These are phyloP conservation scores for Paramarasmius palmivorus DNA, from an alignment of 1,284 basidiomycete species.

Conservation along the genomic window DNA sequence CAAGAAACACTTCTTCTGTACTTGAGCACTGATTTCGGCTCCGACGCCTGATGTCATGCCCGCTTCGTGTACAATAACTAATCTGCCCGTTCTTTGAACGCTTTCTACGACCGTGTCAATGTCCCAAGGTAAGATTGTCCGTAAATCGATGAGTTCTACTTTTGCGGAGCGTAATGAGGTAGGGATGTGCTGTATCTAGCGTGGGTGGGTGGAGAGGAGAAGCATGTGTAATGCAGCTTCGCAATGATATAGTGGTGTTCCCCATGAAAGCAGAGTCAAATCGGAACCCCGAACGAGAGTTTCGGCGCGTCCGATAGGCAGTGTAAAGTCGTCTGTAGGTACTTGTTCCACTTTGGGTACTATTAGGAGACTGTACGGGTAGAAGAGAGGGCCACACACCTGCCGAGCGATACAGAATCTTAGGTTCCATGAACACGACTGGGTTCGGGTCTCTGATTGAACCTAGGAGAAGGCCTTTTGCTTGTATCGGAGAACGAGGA, in stretches of 20 bases:
- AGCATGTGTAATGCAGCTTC: slow-evolving; percentile 78
- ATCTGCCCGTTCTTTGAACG: slow-evolving; percentile 78
- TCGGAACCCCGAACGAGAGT: slow-evolving; percentile 75
- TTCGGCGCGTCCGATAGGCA: slow-evolving; percentile 83
- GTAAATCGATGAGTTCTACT: slow-evolving; percentile 88
- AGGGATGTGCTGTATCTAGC: slow-evolving; percentile 73
- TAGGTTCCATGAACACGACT: slow-evolving; percentile 94
- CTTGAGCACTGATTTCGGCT: slow-evolving; percentile 83
- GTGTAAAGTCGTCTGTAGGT: slow-evolving; percentile 82
- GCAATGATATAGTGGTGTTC: slow-evolving; percentile 90
- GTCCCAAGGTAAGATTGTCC: slow-evolving; percentile 91
- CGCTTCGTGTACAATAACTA: slow-evolving; percentile 92
- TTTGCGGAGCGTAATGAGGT: slow-evolving; percentile 66
- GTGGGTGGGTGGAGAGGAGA: slow-evolving; percentile 61
- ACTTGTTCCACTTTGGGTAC: slow-evolving; percentile 79
- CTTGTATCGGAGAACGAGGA: slow-evolving; percentile 91
- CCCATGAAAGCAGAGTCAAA: slow-evolving; percentile 88
- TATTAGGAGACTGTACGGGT: slow-evolving; percentile 1
- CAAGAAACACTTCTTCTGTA: slow-evolving; percentile 86
- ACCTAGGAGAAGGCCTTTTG: slow-evolving; percentile 85
- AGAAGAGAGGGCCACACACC: slow-evolving; percentile 38
- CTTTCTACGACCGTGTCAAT: slow-evolving; percentile 79
- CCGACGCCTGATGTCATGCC: slow-evolving; percentile 85
- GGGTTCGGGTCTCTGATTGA: slow-evolving; percentile 92
- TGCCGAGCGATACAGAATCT: slow-evolving; percentile 84